Evolutionary conservation across 2,329 filamentous ascomycete genomes (phyloP).

Genomic region (Sclerotinia borealis): DNA sequence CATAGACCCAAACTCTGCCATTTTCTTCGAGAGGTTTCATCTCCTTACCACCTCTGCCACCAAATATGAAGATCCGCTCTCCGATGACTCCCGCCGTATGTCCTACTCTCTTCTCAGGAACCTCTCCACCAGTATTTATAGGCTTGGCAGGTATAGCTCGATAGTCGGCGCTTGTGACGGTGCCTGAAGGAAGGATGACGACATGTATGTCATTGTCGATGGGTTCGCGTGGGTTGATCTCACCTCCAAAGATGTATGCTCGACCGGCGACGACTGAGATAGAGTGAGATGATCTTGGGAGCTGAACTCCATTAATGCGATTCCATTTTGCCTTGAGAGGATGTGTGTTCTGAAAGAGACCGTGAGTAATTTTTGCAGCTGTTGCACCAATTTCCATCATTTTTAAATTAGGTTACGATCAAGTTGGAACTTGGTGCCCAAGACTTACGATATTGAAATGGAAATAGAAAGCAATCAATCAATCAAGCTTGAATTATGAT

Average conservation of each 20-base stretch:
- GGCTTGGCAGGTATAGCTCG: slow-evolving; percentile 47
- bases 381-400: slow-evolving; percentile 29
- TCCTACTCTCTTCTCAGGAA: slow-evolving; percentile 66
- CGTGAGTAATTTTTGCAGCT: slow-evolving; percentile 20
- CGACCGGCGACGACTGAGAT: slow-evolving; percentile 53
- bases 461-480: not conserved
- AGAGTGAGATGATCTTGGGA: slow-evolving; percentile 70
- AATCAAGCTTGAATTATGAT: not conserved
- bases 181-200: slow-evolving; percentile 53
- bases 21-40: slow-evolving; percentile 68
- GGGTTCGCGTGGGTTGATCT: slow-evolving; percentile 58
- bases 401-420: slow-evolving; percentile 14
- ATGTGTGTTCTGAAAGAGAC: slow-evolving; percentile 26
- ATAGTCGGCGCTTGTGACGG: slow-evolving; percentile 51
- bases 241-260: slow-evolving; percentile 74
- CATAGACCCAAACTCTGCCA: slow-evolving; percentile 71
- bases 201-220: slow-evolving; percentile 68
- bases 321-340: slow-evolving; percentile 54
- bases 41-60: slow-evolving; percentile 64
- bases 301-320: slow-evolving; percentile 45
- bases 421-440: not conserved
- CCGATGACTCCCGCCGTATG: slow-evolving; percentile 64
- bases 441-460: not conserved
- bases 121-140: slow-evolving; percentile 36
- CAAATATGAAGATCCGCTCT: slow-evolving; percentile 72